phyloP scores from a whole-genome alignment of 23 red algal species.

The Porphyridium purpureum region DNA sequence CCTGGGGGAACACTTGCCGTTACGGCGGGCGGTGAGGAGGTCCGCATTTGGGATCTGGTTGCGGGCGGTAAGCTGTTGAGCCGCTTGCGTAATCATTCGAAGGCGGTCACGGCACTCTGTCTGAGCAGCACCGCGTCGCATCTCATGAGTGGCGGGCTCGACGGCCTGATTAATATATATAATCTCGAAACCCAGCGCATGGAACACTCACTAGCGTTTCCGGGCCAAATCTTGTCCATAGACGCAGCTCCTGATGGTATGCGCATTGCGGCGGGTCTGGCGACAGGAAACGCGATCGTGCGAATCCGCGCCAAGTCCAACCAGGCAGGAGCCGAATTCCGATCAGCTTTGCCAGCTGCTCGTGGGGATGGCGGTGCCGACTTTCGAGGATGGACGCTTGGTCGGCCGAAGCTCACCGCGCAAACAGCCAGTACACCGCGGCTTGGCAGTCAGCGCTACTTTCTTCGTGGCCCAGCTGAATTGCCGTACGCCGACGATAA shows the following conservation, averaged over 20 bases:
- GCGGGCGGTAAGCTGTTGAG: conserved; percentile 22
- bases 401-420: not conserved
- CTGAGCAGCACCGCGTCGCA: conserved; percentile 10
- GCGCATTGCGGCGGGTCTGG: conserved; percentile 41
- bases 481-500: not conserved
- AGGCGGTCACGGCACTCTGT: conserved; percentile 41
- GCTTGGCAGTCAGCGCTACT: conserved; percentile 9
- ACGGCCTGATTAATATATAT: conserved; percentile 66
- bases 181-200: conserved; percentile 20
- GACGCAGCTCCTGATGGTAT: conserved; percentile 32
- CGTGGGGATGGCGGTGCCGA: not conserved
- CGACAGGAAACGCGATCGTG: conserved; percentile 39
- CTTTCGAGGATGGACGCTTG: not conserved
- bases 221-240: conserved; percentile 30
- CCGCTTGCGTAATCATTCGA: conserved; percentile 33
- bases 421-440: not conserved
- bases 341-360: too few species aligned
- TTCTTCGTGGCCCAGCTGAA: conserved; percentile 4
- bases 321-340: not conserved
- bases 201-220: conserved; percentile 24
- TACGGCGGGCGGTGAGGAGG: conserved; percentile 45
- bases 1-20: conserved; percentile 60
- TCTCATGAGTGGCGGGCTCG: conserved; percentile 59
- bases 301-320: not conserved
- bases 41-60: conserved; percentile 72